A percentile compares a stretch with the other conserved stretches of the same genome.
These are phyloP conservation scores for Plasmodium knowlesi DNA, from an alignment of 169 alveolate species.

Conservation along the genomic window DNA sequence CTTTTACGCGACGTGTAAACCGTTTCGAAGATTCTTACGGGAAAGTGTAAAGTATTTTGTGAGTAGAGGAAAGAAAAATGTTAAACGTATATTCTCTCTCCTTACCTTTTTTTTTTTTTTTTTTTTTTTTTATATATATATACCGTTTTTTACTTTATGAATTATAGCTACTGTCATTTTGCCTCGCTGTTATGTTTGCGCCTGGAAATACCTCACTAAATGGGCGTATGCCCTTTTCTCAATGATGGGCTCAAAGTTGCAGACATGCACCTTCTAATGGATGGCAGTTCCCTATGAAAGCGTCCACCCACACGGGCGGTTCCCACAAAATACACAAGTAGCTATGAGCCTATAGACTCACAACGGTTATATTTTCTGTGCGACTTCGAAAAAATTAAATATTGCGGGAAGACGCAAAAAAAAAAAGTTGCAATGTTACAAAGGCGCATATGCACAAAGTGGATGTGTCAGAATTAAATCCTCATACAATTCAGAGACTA, in stretches of 20 bases:
- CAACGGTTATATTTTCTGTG: background rate
- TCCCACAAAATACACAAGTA: background rate
- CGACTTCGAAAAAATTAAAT: background rate
- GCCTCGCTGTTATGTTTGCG: background rate
- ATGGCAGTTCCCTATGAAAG: background rate
- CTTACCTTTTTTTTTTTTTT: background rate
- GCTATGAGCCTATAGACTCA: background rate
- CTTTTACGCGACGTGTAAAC: background rate
- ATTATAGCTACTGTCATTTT: background rate
- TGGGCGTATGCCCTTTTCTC: background rate
- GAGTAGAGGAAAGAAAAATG: background rate
- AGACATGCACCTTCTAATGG: background rate
- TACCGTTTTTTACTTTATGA: background rate
- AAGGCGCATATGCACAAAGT: background rate
- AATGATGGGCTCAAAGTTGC: background rate
- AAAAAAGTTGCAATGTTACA: background rate
- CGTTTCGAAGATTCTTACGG: background rate
- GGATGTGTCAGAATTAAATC: background rate
- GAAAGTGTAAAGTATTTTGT: background rate
- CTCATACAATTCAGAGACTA: background rate
- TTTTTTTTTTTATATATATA: background rate
- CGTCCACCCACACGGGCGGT: background rate
- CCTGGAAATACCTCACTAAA: background rate
- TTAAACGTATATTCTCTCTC: background rate
- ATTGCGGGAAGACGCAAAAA: background rate